phyloP scores from a whole-genome alignment of 106 monocot species.

The Acorus calamus region DNA sequence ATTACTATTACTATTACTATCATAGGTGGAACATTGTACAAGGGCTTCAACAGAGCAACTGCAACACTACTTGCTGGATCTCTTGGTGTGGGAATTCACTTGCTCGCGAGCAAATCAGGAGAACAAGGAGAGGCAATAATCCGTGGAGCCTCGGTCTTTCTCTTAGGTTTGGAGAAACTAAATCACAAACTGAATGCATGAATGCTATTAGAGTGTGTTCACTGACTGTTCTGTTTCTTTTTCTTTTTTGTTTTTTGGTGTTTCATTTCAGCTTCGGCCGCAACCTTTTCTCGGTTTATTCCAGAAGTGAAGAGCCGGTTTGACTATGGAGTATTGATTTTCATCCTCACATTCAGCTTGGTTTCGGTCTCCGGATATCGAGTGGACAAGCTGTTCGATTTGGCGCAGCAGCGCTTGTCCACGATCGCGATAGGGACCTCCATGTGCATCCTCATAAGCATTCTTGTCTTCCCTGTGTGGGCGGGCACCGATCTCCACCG shows the following conservation, averaged over 20 bases:
- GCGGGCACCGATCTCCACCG: constrained; percentile 42
- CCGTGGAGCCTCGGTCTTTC: constrained; percentile 34
- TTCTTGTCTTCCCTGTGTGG: constrained; percentile 36
- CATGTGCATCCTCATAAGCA: constrained; percentile 29
- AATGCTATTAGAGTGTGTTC: no score
- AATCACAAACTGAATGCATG: no score
- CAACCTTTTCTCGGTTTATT: constrained; percentile 46
- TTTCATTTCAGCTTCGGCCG: constrained; percentile 26
- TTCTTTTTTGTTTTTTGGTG: not conserved
- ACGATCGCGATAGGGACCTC: constrained; percentile 37
- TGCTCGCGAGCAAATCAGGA: constrained; percentile 37
- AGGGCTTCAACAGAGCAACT: constrained; percentile 44
- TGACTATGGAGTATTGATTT: constrained; percentile 51
- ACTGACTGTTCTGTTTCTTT: not conserved
- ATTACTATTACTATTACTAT: not conserved
- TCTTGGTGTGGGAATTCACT: constrained; percentile 52
- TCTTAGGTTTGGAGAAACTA: constrained; percentile 31
- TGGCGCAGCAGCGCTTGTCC: constrained; percentile 33
- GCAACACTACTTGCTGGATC: constrained; percentile 37
- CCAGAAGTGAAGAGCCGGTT: constrained; percentile 33
- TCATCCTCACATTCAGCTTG: constrained; percentile 53
- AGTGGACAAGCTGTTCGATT: constrained; percentile 15
- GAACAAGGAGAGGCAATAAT: constrained; percentile 37
- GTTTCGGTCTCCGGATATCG: constrained; percentile 51
- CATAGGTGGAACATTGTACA: constrained; percentile 53